Percentiles rank a stretch among this genome's conserved stretches.
These are phyloP conservation scores for Globisporangium barbulae DNA, from an alignment of 352 stramenopile species.

Conservation along the genomic window DNA sequence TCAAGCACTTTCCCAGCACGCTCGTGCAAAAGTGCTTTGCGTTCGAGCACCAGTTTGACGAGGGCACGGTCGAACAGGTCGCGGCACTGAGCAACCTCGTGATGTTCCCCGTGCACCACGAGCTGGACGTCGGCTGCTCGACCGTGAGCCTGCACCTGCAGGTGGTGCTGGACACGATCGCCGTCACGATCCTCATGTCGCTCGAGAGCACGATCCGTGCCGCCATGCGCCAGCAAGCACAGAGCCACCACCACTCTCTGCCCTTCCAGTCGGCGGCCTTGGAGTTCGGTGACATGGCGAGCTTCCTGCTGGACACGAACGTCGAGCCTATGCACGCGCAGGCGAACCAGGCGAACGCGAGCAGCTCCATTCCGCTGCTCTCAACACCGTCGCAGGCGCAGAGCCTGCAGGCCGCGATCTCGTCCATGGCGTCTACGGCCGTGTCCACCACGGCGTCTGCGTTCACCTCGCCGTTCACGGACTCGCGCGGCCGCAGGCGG, in stretches of 20 bases:
- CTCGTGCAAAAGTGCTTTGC: conserved; percentile 82
- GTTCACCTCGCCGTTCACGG: conserved; percentile 29
- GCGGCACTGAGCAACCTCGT: conserved; percentile 60
- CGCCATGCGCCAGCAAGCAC: conserved; percentile 41
- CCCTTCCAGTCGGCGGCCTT: conserved; percentile 15
- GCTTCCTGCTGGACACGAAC: conserved; percentile 69
- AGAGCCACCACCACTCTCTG: conserved; percentile 15
- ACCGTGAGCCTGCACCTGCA: conserved; percentile 79
- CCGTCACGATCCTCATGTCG: conserved; percentile 81
- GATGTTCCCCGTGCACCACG: conserved; percentile 80
- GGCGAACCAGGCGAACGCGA: conserved; percentile 21
- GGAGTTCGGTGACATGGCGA: conserved; percentile 36
- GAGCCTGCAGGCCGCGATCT: conserved; percentile 16
- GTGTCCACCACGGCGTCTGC: conserved; percentile 36
- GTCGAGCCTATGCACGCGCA: conserved; percentile 47
- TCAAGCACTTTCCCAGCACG: conserved; percentile 60
- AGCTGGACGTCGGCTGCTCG: conserved; percentile 58
- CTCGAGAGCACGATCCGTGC: conserved; percentile 73
- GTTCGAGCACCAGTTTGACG: conserved; percentile 80
- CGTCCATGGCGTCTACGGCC: conserved; percentile 16
- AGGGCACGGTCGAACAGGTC: conserved; percentile 50
- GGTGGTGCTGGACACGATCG: conserved; percentile 77
- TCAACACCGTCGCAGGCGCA: neutral
- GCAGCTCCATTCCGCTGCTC: conserved; percentile 23
- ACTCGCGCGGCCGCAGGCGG: conserved; percentile 50